phyloP scores from a whole-genome alignment of 306 rosid genomes.

The Oxytropis ochrocephala region DNA sequence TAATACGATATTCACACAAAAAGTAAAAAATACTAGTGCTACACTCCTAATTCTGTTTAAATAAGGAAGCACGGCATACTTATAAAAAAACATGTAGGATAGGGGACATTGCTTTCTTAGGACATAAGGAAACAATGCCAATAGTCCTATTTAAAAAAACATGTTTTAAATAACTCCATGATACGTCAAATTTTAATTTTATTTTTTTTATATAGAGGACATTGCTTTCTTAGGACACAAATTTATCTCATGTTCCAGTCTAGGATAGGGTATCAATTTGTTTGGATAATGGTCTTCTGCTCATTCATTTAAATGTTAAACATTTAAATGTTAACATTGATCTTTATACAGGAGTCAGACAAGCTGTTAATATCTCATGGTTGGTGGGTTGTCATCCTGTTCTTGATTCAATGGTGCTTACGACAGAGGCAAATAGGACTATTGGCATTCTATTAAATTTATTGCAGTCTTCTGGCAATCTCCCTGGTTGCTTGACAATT shows the following conservation, averaged over 20 bases:
- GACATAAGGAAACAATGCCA: no score
- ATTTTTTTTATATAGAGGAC: neutral
- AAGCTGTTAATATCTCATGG: slow-evolving; percentile 70
- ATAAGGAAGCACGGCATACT: neutral
- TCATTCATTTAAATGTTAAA: slow-evolving; percentile 22
- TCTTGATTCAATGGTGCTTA: slow-evolving; percentile 63
- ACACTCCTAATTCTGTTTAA: neutral
- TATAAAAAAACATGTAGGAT: neutral
- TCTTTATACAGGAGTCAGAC: slow-evolving; percentile 40
- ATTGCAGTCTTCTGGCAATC: slow-evolving; percentile 53
- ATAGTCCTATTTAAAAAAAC: no score
- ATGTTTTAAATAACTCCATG: neutral
- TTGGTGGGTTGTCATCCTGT: slow-evolving; percentile 75
- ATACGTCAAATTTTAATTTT: neutral
- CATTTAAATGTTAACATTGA: slow-evolving; percentile 23
- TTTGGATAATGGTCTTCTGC: slow-evolving; percentile 9
- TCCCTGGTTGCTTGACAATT: slow-evolving; percentile 75
- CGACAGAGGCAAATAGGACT: slow-evolving; percentile 78
- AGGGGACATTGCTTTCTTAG: no score
- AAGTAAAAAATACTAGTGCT: neutral
- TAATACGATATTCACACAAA: no score
- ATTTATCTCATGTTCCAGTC: neutral
- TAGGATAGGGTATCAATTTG: slow-evolving; percentile 6
- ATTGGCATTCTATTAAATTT: slow-evolving; percentile 72
- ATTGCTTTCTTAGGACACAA: neutral